Evolutionary conservation across 75 land plant genomes (phyloP).

Genomic region (Cupressus sempervirens): DNA sequence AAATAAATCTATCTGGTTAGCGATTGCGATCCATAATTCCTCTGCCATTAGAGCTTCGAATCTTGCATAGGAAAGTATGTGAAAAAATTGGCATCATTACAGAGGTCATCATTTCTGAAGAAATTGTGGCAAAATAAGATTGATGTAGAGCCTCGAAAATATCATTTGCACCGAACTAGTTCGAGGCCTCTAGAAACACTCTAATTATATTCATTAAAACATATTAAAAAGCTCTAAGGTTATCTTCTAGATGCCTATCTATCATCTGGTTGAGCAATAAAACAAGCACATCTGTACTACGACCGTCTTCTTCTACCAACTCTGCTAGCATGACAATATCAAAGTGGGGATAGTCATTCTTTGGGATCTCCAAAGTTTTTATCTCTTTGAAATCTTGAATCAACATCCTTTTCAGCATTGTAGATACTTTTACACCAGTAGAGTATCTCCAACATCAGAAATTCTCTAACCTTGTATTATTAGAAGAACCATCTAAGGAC

Average conservation of each 20-base stretch:
- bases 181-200: constrained; percentile 38
- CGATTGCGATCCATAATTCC: constrained; percentile 52
- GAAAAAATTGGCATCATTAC: constrained; percentile 29
- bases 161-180: constrained; percentile 46
- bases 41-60: constrained; percentile 30
- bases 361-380: background rate
- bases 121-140: constrained; percentile 14
- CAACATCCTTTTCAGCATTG: constrained; percentile 12
- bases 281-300: constrained; percentile 34
- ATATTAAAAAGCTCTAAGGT: constrained; percentile 42
- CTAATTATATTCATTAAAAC: constrained; percentile 33
- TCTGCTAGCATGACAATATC: constrained; percentile 33
- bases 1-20: constrained; percentile 49
- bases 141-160: constrained; percentile 32
- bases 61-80: constrained; percentile 32
- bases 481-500: constrained; percentile 61
- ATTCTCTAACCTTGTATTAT: constrained; percentile 40
- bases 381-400: constrained; percentile 7
- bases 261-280: constrained; percentile 36
- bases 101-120: constrained; percentile 5
- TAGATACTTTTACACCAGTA: constrained; percentile 33
- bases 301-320: constrained; percentile 48
- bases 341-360: background rate
- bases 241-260: constrained; percentile 35
- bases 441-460: constrained; percentile 40